Evolutionary conservation across 495 filamentous ascomycete genomes (phyloP).

Genomic region (Hyaloscypha variabilis): DNA sequence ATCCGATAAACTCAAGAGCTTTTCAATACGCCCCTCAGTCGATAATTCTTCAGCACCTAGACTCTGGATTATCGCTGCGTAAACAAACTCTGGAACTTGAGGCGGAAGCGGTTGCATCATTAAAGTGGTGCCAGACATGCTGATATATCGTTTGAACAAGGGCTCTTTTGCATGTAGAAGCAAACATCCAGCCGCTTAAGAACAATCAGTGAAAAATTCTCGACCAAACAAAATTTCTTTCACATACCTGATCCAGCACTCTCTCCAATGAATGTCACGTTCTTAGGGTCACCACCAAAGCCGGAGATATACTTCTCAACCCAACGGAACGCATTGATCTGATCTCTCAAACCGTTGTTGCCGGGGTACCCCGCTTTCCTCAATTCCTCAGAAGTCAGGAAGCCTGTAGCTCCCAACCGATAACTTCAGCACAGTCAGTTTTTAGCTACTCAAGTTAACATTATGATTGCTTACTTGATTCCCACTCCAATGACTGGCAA

Average conservation of each 20-base stretch:
- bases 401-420: conserved; percentile 36
- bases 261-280: conserved; percentile 48
- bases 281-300: conserved; percentile 37
- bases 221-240: background rate
- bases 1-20: background rate
- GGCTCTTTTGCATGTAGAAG: conserved; percentile 14
- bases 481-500: conserved; percentile 13
- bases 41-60: conserved; percentile 1
- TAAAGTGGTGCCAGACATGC: conserved; percentile 18
- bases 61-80: background rate
- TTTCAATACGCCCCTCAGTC: background rate
- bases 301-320: conserved; percentile 48
- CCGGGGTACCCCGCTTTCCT: conserved; percentile 41
- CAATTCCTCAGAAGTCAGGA: conserved; percentile 31
- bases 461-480: conserved; percentile 23
- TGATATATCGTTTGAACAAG: conserved; percentile 18
- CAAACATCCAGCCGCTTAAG: background rate
- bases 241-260: conserved; percentile 43
- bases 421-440: conserved; percentile 26
- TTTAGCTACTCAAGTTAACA: no score
- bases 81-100: conserved; percentile 1
- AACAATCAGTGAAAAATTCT: background rate
- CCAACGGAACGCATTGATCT: conserved; percentile 46
- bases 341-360: conserved; percentile 56
- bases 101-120: conserved; percentile 12